Percentiles rank a stretch among this genome's conserved stretches.
Evolutionary conservation across 805 yeast species (phyloP).

Genomic region (Starmerella floris): DNA sequence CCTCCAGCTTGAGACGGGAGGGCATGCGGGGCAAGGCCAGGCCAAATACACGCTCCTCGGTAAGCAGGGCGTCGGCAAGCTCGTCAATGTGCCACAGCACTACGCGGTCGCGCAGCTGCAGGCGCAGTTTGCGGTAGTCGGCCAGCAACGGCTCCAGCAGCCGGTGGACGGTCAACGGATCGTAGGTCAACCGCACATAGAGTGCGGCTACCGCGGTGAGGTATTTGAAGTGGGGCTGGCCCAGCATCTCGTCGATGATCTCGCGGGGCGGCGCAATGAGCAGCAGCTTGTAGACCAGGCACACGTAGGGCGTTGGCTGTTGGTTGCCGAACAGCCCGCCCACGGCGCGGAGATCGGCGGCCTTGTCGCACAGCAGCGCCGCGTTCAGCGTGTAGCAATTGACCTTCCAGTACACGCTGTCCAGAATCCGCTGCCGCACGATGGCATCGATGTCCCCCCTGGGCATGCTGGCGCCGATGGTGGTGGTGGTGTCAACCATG

Average conservation of each 20-base stretch:
- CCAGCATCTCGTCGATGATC: slow-evolving; percentile 40
- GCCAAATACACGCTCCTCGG: slow-evolving; percentile 51
- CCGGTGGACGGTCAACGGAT: slow-evolving; percentile 36
- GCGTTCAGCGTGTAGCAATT: slow-evolving; percentile 40
- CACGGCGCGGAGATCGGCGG: slow-evolving; percentile 34
- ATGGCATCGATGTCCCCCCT: slow-evolving; percentile 23
- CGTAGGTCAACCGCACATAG: slow-evolving; percentile 38
- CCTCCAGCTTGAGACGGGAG: slow-evolving; percentile 28
- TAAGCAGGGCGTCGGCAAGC: slow-evolving; percentile 49
- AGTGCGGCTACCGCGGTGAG: slow-evolving; percentile 53
- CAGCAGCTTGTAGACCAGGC: slow-evolving; percentile 60
- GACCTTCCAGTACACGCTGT: slow-evolving; percentile 45
- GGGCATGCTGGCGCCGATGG: too few relatives aligned
- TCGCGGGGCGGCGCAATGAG: slow-evolving; percentile 59
- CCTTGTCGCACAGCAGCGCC: slow-evolving; percentile 38
- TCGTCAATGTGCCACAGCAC: slow-evolving; percentile 52
- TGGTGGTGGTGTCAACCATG: too few relatives aligned
- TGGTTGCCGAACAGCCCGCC: slow-evolving; percentile 46
- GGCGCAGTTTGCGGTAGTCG: slow-evolving; percentile 60
- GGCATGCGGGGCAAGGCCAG: slow-evolving; percentile 56
- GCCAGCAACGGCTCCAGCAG: slow-evolving; percentile 41
- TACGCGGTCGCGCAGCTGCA: slow-evolving; percentile 30
- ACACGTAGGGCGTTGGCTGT: slow-evolving; percentile 58
- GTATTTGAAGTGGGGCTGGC: slow-evolving; percentile 64
- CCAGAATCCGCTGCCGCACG: slow-evolving; percentile 42